Base-by-base conservation (phyloP, 2,329 filamentous ascomycete species). In the Penicillium sp. region DNA sequence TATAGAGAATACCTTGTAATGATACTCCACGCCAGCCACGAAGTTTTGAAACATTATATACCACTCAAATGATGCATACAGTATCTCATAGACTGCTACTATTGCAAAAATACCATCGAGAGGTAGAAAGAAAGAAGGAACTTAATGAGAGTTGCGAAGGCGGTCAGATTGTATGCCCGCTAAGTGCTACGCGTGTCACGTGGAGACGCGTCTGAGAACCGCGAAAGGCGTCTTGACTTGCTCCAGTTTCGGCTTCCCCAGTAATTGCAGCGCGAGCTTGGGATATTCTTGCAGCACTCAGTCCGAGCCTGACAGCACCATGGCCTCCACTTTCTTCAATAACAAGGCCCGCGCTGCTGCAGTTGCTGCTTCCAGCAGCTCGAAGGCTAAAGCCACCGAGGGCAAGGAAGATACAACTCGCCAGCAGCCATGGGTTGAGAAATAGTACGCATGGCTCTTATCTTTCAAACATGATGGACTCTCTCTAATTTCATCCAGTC, bases 381-480 rank as follows among this genome's bases (percentile, higher is more conserved):
- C 81, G 18, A 84, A 87, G 40, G 81, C 81, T 47, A 95, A 92
- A 73, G 73, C 79, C 48, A 81, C 85, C 58, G 81, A 76, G 28
- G 73, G 77, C 52, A 80, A 79, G 66, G 87, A 83, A 67, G 84
- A 88, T 53, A 78, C 78, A 27, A 80, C 80, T 61, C 82, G 82
- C 66, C 79, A 86, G 62, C 92, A 96, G 68, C 94, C 94, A 65
- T 99, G 94, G 94, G 92, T 97, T 47, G 94, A 97, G 78, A 97
- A 97, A 89, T 97, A 96, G 92, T 96, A 79, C 50, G 69, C 42
- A 47, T 25, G 16, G 43, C 49, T 20, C 9, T 20, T 6, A 18
- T 36, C 33, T 16, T 16, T 13, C 9, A 13, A 20, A 13, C 16
- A 38, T 22, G 24, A 43, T n/a, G 4, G 16, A 5, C 18, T 18